Evolutionary conservation across 495 filamentous ascomycete genomes (phyloP).

Genomic region (Penicillium psychrofluorescens): DNA sequence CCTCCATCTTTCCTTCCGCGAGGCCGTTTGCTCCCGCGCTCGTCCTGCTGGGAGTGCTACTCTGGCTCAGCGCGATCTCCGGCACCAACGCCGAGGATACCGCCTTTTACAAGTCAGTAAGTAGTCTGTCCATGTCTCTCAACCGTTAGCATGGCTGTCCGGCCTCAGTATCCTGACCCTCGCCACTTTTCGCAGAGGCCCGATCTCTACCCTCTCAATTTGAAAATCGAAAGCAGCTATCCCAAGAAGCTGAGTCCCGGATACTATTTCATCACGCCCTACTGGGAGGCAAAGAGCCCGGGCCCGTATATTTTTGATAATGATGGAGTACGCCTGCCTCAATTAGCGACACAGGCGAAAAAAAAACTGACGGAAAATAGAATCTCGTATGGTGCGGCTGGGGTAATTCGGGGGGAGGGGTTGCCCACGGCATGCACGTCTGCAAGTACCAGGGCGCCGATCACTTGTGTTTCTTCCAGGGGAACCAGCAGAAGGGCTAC

Average conservation of each 20-base stretch:
- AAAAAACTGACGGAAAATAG: conserved; percentile 13
- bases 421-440: conserved; percentile 36
- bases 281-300: conserved; percentile 26
- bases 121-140: too few relatives aligned
- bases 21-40: too few relatives aligned
- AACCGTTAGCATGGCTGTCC: too few relatives aligned
- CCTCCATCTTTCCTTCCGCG: too few relatives aligned
- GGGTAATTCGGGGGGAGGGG: conserved; percentile 32
- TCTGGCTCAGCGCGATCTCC: too few relatives aligned
- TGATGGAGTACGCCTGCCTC: conserved; percentile 30
- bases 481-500: conserved; percentile 46
- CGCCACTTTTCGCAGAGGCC: conserved; percentile 19
- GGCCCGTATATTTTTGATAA: conserved; percentile 41
- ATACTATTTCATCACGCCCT: conserved; percentile 40
- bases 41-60: too few relatives aligned
- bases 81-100: too few relatives aligned
- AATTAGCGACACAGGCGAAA: too few relatives aligned
- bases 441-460: conserved; percentile 38
- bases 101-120: too few relatives aligned
- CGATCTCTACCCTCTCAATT: conserved; percentile 30
- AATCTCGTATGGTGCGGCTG: conserved; percentile 41
- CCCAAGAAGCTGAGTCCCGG: conserved; percentile 31
- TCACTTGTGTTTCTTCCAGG: conserved; percentile 49
- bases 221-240: conserved; percentile 22
- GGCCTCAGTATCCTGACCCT: too few relatives aligned